These are phyloP conservation scores for Suillus discolor DNA, from an alignment of 768 basidiomycete genomes.

Conservation along the genomic window DNA sequence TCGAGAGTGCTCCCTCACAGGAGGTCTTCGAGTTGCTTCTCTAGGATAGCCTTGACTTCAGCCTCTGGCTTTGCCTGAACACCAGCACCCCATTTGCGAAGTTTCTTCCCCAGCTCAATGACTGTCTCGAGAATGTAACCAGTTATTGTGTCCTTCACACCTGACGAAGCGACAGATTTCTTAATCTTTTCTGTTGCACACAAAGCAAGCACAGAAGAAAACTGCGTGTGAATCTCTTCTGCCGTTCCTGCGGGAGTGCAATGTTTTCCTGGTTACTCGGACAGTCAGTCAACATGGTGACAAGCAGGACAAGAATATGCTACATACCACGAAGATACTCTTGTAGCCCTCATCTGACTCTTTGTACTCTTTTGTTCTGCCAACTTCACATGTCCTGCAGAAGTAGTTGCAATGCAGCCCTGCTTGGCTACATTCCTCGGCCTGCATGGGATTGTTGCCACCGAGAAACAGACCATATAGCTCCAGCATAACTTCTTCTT, in stretches of 20 bases:
- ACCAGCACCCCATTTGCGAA: background rate
- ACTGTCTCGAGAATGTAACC: background rate
- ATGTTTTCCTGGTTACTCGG: background rate
- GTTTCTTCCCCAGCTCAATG: slow-evolving; percentile 11
- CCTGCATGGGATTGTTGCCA: slow-evolving; percentile 41
- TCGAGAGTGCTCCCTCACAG: slow-evolving; percentile 1
- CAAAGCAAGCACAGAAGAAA: background rate
- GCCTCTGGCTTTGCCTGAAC: slow-evolving; percentile 3
- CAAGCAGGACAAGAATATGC: too few species aligned
- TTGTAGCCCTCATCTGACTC: slow-evolving; percentile 12
- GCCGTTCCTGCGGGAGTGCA: slow-evolving; percentile 6
- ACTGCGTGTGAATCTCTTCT: slow-evolving; percentile 8
- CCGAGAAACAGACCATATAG: slow-evolving; percentile 26
- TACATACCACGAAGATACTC: too few species aligned
- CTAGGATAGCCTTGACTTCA: slow-evolving; percentile 5
- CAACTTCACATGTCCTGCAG: slow-evolving; percentile 34
- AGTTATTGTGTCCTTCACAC: background rate
- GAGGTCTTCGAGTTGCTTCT: slow-evolving; percentile 8
- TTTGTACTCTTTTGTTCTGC: slow-evolving; percentile 28
- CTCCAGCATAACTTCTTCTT: slow-evolving; percentile 27
- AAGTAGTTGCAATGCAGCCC: slow-evolving; percentile 36
- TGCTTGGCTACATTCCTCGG: slow-evolving; percentile 35
- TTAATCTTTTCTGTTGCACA: slow-evolving; percentile 11
- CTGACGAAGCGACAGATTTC: slow-evolving; percentile 1
- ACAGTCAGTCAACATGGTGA: too few species aligned